Evolutionary conservation across 1,284 basidiomycete species (phyloP).

Genomic region (Marasmius fiardii): DNA sequence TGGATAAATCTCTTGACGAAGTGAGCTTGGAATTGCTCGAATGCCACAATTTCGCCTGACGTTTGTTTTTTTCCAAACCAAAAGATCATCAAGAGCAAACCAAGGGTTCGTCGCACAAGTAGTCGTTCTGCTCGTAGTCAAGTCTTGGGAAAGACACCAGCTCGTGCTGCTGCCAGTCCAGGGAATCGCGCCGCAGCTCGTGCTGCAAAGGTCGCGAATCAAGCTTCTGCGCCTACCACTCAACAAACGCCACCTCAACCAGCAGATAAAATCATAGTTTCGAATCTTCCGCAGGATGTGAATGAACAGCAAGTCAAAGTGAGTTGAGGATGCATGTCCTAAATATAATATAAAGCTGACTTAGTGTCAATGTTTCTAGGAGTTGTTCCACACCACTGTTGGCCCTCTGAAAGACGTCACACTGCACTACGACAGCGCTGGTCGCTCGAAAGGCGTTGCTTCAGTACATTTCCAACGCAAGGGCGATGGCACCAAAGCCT

Average conservation of each 20-base stretch:
- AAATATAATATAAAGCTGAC: neutral
- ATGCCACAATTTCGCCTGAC: slow-evolving; percentile 3
- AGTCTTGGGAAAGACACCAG: slow-evolving; percentile 50
- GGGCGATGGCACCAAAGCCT: slow-evolving; percentile 91
- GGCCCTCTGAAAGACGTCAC: slow-evolving; percentile 83
- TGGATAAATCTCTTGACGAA: slow-evolving; percentile 91
- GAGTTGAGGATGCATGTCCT: slow-evolving; percentile 22
- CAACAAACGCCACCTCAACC: slow-evolving; percentile 31
- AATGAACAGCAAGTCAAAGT: slow-evolving; percentile 94
- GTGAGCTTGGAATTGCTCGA: slow-evolving; percentile 23
- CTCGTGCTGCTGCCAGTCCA: slow-evolving; percentile 30
- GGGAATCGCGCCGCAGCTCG: neutral
- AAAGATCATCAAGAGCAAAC: slow-evolving; percentile 75
- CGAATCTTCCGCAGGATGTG: slow-evolving; percentile 93
- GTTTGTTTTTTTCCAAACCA: slow-evolving; percentile 16
- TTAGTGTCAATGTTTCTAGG: slow-evolving; percentile 47
- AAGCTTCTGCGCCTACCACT: slow-evolving; percentile 43
- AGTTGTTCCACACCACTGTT: slow-evolving; percentile 90
- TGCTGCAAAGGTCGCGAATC: slow-evolving; percentile 28
- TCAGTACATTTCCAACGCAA: slow-evolving; percentile 84
- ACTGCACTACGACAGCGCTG: slow-evolving; percentile 83
- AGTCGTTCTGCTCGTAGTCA: slow-evolving; percentile 53
- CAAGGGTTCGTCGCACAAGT: slow-evolving; percentile 25
- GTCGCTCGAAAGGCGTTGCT: slow-evolving; percentile 89
- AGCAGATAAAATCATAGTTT: slow-evolving; percentile 93